These are phyloP conservation scores for Cercis canadensis DNA, from an alignment of 306 rosid species.

Conservation along the genomic window DNA sequence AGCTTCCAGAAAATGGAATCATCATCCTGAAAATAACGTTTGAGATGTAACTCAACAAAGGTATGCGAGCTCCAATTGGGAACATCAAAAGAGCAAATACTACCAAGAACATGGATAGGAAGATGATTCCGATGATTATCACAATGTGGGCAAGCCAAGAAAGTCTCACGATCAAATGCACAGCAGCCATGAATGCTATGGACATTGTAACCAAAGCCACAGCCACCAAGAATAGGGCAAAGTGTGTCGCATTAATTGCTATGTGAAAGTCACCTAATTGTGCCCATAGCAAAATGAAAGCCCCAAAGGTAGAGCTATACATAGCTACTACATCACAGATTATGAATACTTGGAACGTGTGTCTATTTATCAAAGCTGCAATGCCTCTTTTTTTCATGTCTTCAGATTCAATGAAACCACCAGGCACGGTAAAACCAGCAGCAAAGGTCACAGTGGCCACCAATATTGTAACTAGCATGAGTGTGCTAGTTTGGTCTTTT, in stretches of 20 bases:
- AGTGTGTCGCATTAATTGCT: background rate
- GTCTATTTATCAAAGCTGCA: background rate
- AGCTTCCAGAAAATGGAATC: background rate
- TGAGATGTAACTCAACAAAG: background rate
- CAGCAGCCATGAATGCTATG: constrained; percentile 39
- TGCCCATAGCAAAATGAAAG: constrained; percentile 18
- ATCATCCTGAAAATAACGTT: background rate
- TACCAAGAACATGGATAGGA: background rate
- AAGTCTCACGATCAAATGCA: background rate
- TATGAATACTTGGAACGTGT: background rate
- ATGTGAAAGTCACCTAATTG: constrained; percentile 16
- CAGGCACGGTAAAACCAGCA: constrained; percentile 25
- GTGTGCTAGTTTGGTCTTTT: constrained; percentile 17
- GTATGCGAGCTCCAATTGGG: background rate
- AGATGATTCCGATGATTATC: background rate
- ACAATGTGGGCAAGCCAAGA: constrained; percentile 2
- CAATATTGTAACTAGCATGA: constrained; percentile 28
- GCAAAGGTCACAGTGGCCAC: constrained; percentile 24
- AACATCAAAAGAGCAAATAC: background rate
- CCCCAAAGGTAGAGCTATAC: constrained; percentile 25
- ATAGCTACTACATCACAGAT: constrained; percentile 31
- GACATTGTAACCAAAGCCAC: constrained; percentile 26
- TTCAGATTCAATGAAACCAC: background rate
- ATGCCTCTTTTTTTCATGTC: background rate
- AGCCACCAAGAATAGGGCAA: constrained; percentile 17